A percentile compares a stretch with the other conserved stretches of the same genome.
These are phyloP conservation scores for Mucor racemosus DNA, from an alignment of 371 early-diverging fungal genomes.

Conservation along the genomic window DNA sequence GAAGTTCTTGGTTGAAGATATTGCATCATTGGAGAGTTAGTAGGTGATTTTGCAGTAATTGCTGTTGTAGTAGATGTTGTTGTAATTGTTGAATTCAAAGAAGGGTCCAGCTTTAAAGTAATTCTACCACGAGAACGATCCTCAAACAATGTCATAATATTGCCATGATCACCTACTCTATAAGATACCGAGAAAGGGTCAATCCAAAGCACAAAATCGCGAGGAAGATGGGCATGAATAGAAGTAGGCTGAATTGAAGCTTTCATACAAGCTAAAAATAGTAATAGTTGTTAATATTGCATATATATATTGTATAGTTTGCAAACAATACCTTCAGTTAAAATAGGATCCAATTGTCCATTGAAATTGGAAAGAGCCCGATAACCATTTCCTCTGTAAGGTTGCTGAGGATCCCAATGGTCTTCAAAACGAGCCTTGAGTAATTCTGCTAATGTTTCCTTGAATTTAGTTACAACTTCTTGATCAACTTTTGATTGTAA, in stretches of 20 bases:
- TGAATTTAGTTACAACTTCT: constrained; percentile 43
- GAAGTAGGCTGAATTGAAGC: constrained; percentile 29
- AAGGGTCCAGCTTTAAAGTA: constrained; percentile 47
- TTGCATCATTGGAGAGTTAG: constrained; percentile 28
- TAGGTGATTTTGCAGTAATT: constrained; percentile 14
- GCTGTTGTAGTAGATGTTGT: constrained; percentile 13
- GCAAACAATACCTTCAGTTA: constrained; percentile 39
- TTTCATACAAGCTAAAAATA: constrained; percentile 31
- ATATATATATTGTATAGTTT: not conserved
- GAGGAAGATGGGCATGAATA: constrained; percentile 60
- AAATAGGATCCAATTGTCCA: constrained; percentile 69
- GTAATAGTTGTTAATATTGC: not conserved
- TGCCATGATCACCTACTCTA: constrained; percentile 78
- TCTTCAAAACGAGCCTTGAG: constrained; percentile 54
- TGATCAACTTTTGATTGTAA: constrained; percentile 51
- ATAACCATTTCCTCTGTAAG: constrained; percentile 75
- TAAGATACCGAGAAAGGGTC: constrained; percentile 83
- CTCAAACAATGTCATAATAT: constrained; percentile 73
- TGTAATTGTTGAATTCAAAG: constrained; percentile 11
- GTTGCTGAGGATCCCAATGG: constrained; percentile 79
- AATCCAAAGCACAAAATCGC: constrained; percentile 82
- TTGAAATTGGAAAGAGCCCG: constrained; percentile 77
- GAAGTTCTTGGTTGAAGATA: constrained; percentile 45
- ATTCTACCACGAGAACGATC: constrained; percentile 67
- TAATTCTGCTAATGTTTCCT: constrained; percentile 46